Base-by-base conservation (phyloP, 2,329 filamentous ascomycete species). In the Paramyrothecium sp. region DNA sequence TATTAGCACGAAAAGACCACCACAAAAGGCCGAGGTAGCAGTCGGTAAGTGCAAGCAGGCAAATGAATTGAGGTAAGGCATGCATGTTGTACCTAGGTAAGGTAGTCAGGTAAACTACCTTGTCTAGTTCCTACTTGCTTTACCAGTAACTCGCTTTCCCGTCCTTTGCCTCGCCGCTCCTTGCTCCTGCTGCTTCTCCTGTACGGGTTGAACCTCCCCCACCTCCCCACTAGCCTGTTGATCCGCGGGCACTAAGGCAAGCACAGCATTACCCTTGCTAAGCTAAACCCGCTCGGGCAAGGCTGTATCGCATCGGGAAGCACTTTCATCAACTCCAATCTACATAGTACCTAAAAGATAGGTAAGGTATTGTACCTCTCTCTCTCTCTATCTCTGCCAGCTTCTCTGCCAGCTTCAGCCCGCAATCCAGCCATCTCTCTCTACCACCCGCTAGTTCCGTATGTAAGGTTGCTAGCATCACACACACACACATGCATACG, bases 101-200 rank as follows among this genome's bases (percentile, higher is more conserved):
- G n/a, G n/a, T n/a, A n/a, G n/a, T n/a, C n/a, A n/a, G n/a, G n/a
- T n/a, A n/a, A n/a, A n/a, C n/a, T n/a, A n/a, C n/a, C n/a, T n/a
- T n/a, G n/a, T n/a, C n/a, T n/a, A 3, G 65, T 64, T 5, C 65
- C 30, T 17, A 3, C 50, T 10, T 12, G 16, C 17, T 11, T 53
- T 1, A 20, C 64, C 57, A 38, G 51, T 12, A 58, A 54, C 38
- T 33, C 63, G 3, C 34, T 62, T 17, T 41, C 61, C 12, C n/a
- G n/a, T n/a, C n/a, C n/a, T n/a, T n/a, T n/a, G n/a, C n/a, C n/a
- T n/a, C n/a, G n/a, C n/a, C n/a, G n/a, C n/a, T n/a, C n/a, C n/a
- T n/a, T n/a, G n/a, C n/a, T 16, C 3, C 5, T 10, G 22, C 11
- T 48, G 12, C 46, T 48, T 21, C n/a, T 48, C 46, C 46, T 7